Evolutionary conservation across 176 grass and related monocot genomes (phyloP).

Genomic region (Oryza longistaminata): DNA sequence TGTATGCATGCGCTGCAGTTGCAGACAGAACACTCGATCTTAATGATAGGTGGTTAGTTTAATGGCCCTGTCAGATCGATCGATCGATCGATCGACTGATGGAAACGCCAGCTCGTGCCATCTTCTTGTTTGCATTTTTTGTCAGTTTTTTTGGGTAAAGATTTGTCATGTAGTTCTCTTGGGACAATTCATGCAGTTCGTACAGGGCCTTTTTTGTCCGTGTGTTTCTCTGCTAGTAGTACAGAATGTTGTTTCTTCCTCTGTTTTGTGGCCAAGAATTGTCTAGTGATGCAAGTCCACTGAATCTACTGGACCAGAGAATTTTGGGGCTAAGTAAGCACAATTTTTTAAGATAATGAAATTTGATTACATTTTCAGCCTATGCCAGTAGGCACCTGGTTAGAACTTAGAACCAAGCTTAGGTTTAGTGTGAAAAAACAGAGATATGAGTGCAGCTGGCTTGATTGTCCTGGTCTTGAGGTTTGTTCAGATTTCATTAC

Average conservation of each 20-base stretch:
- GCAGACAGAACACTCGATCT: conserved; percentile 2
- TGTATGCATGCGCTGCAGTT: background rate
- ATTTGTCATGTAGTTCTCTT: background rate
- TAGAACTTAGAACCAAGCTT: background rate
- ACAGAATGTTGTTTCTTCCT: background rate
- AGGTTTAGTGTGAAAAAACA: background rate
- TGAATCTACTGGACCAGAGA: background rate
- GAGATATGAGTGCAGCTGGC: background rate
- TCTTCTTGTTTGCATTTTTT: background rate
- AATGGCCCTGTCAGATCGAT: background rate
- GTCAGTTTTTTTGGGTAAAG: background rate
- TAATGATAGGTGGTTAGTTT: background rate
- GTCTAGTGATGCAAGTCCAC: too few species aligned
- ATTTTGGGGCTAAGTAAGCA: background rate
- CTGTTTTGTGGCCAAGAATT: background rate
- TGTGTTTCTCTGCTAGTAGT: background rate
- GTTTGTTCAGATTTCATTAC: background rate
- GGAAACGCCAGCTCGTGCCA: conserved; percentile 16
- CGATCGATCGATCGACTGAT: background rate
- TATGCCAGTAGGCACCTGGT: background rate
- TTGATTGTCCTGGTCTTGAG: background rate
- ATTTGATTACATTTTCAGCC: background rate
- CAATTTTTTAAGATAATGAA: background rate
- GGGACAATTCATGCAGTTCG: background rate
- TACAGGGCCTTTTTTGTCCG: background rate